Evolutionary conservation across 352 stramenopile genomes (phyloP).

Genomic region (Phytophthora colocasiae): DNA sequence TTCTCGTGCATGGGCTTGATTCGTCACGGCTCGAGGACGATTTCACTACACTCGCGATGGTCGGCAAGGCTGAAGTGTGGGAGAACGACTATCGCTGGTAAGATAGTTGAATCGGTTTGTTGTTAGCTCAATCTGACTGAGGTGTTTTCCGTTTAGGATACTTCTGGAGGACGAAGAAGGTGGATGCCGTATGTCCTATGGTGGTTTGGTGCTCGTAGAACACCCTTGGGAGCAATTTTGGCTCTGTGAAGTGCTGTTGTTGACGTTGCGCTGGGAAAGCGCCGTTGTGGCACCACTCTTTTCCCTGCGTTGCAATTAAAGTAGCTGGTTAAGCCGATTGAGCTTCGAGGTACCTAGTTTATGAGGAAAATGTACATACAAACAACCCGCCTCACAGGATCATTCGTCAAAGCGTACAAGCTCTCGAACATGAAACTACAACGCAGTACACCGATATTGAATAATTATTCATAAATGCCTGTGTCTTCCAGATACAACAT

Average conservation of each 20-base stretch:
- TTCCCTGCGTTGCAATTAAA: slow-evolving; percentile 45
- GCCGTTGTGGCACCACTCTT: slow-evolving; percentile 54
- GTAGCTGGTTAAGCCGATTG: too few species aligned
- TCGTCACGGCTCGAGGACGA: slow-evolving; percentile 47
- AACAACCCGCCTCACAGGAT: not conserved
- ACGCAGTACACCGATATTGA: not conserved
- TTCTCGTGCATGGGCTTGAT: slow-evolving; percentile 47
- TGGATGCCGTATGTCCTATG: slow-evolving; percentile 51
- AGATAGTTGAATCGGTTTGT: not conserved
- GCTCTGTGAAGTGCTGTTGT: slow-evolving; percentile 57
- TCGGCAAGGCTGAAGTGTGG: slow-evolving; percentile 55
- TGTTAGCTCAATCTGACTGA: not conserved
- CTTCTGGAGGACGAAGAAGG: slow-evolving; percentile 45
- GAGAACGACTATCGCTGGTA: slow-evolving; percentile 52
- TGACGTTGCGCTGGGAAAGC: slow-evolving; percentile 55
- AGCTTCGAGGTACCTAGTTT: not conserved
- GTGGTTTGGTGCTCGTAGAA: slow-evolving; percentile 37
- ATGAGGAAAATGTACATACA: not conserved
- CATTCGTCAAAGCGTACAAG: not conserved
- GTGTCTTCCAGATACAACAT: not conserved
- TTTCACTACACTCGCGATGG: slow-evolving; percentile 39
- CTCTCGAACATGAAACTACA: not conserved
- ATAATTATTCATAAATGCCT: slow-evolving; percentile 3
- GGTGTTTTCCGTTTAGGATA: slow-evolving; percentile 33
- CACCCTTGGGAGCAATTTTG: slow-evolving; percentile 56